Conservation (phyloP, 768 basidiomycete genomes). For the Pisolithus sp. region DNA sequence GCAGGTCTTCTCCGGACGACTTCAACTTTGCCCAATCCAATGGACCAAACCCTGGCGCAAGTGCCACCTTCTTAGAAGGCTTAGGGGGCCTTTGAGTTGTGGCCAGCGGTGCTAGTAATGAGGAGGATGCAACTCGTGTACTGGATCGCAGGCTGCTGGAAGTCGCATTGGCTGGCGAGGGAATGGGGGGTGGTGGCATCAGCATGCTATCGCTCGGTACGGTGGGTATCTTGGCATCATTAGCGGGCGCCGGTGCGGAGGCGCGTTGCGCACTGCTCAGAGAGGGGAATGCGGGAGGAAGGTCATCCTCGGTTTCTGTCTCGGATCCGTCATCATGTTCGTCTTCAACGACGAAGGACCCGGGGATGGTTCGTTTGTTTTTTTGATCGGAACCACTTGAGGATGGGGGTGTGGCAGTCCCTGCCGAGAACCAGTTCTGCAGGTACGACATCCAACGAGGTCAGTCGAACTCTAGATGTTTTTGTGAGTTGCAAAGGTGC, state of each 20-base stretch:
- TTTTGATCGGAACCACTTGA: neutral
- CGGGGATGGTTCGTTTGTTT: constrained; percentile 11
- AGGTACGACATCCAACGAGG: constrained; percentile 39
- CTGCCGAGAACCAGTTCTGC: constrained; percentile 48
- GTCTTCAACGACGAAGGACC: constrained; percentile 23
- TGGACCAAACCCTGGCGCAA: constrained; percentile 86
- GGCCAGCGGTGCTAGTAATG: constrained; percentile 52
- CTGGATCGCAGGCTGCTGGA: constrained; percentile 25
- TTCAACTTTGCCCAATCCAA: constrained; percentile 93
- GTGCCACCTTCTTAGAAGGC: constrained; percentile 74
- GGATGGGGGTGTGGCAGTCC: constrained; percentile 11
- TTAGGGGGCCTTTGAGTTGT: constrained; percentile 56
- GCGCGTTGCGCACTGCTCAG: constrained; percentile 67
- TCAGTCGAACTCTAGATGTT: too few species aligned
- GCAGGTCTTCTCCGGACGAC: constrained; percentile 69
- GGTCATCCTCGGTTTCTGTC: constrained; percentile 44
- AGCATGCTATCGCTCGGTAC: constrained; percentile 41
- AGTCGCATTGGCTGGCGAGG: constrained; percentile 30
- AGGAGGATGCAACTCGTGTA: constrained; percentile 27
- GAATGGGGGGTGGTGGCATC: constrained; percentile 52
- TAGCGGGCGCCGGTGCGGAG: constrained; percentile 9
- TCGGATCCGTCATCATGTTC: constrained; percentile 32
- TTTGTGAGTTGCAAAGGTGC: too few species aligned
- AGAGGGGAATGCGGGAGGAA: constrained; percentile 70
- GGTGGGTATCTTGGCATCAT: constrained; percentile 9